Percentiles rank a stretch among this genome's conserved stretches.
phyloP scores from a whole-genome alignment of 176 grass and related monocot genomes.

The Bolboschoenus planiculmis region DNA sequence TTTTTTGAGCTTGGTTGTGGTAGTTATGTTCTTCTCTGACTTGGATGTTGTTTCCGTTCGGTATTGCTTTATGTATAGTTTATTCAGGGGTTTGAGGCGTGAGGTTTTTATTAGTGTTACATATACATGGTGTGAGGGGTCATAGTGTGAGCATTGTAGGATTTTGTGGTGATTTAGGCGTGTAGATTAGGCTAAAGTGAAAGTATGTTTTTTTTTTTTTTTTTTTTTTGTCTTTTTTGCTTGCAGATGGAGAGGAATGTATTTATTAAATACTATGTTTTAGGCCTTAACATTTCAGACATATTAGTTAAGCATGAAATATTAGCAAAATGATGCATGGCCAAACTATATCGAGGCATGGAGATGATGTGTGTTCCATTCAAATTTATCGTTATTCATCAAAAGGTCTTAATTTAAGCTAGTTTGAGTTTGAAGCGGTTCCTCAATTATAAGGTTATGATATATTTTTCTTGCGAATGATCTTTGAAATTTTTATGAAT shows the following conservation, averaged over 20 bases:
- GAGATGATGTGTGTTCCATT: background rate
- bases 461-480: background rate
- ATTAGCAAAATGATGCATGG: background rate
- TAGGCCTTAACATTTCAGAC: background rate
- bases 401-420: no score
- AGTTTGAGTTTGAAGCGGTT: background rate
- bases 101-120: background rate
- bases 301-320: background rate
- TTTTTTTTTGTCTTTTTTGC: background rate
- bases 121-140: background rate
- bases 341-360: background rate
- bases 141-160: background rate
- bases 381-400: background rate
- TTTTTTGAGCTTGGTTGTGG: background rate
- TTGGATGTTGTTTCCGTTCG: background rate
- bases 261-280: background rate
- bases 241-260: background rate
- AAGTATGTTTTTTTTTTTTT: background rate
- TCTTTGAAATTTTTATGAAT: background rate
- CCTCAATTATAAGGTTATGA: background rate
- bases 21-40: background rate
- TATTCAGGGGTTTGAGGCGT: background rate
- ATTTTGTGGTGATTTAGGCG: background rate
- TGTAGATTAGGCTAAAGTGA: background rate
- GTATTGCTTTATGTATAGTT: background rate